Base-by-base conservation (phyloP, 2,329 filamentous ascomycete species). In the Monosporascus sp. region DNA sequence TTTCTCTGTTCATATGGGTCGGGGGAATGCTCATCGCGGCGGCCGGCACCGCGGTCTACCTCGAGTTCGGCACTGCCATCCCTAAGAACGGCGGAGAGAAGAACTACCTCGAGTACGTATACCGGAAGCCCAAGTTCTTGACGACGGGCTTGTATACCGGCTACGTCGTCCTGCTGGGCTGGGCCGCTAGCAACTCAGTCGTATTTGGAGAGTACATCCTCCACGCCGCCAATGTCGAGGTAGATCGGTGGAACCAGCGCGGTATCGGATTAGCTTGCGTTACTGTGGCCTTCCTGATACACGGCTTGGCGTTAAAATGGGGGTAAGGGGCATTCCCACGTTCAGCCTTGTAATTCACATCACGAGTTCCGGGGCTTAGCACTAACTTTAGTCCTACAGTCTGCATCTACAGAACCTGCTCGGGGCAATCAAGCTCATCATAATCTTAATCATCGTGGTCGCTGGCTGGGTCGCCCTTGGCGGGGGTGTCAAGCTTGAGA, bases 81-180 rank as follows among this genome's bases (percentile, higher is more conserved):
- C 83, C 83, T 2, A 73, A 79, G 37, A 84, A 80, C 16, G 83
- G 84, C 16, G 84, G 84, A 20, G 83, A 86, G 58, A 86, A 86
- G 73, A 83, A 85, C 65, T 86, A 86, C 62, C 78, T 86, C 16
- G 83, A 86, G 61, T 74, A 79, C n/a, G 79, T 83, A 17, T 86
- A 84, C 68, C 75, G 75, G 2, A 76, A 73, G 22, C 83, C 83
- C 0, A 78, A 76, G 53, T 83, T 84, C 65, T 66, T 86, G 1
- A 77, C 82, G 1, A 83, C 81, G 0, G 82, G 80, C 56, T 75
- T 86, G 2, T 72, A 86, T 36, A 81, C 82, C 3, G 71, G 81
- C 1, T 82, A 85, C 65, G 83, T 84, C 78, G 73, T 85, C 46
- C 70, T 85, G 1, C 76, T 86, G 1, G 82, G 82, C 0, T 85